Percentiles rank a stretch among this genome's conserved stretches.
phyloP scores from a whole-genome alignment of 176 grass and related monocot species.

The sorghum (Sorghum bicolor) region DNA sequence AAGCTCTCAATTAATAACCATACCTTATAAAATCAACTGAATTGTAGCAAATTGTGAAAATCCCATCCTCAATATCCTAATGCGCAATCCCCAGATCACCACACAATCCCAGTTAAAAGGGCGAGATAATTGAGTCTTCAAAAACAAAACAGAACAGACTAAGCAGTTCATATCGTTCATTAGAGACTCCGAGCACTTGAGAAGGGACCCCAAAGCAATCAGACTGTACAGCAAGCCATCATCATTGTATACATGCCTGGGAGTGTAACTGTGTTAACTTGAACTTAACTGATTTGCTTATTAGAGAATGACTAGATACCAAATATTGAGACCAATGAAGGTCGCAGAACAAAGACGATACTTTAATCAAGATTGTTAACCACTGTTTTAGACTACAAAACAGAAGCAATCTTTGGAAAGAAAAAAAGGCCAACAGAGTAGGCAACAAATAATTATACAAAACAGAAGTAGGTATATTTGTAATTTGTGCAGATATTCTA shows the following conservation, averaged over 20 bases:
- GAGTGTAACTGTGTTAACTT: background rate
- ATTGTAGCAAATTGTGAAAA: constrained; percentile 50
- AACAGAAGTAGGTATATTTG: background rate
- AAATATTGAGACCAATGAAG: background rate
- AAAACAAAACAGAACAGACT: constrained; percentile 45
- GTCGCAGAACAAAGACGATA: background rate
- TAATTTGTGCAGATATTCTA: background rate
- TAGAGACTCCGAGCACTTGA: constrained; percentile 11
- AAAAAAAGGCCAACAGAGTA: background rate
- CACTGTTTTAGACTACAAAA: constrained; percentile 8
- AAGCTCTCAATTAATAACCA: constrained; percentile 59
- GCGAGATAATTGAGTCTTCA: constrained; percentile 57
- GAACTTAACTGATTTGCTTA: background rate
- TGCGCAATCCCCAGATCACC: constrained; percentile 59
- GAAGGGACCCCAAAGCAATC: constrained; percentile 17
- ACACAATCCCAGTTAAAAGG: constrained; percentile 61
- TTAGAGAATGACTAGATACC: background rate
- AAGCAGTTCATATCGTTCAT: constrained; percentile 31
- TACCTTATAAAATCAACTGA: constrained; percentile 70
- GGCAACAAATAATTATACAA: background rate
- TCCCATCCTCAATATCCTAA: constrained; percentile 75
- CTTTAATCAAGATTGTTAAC: background rate
- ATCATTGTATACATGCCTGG: background rate
- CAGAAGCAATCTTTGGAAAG: background rate
- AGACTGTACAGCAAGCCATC: background rate